Evolutionary conservation across 768 basidiomycete species (phyloP).

Genomic region (Suillus bovinus): DNA sequence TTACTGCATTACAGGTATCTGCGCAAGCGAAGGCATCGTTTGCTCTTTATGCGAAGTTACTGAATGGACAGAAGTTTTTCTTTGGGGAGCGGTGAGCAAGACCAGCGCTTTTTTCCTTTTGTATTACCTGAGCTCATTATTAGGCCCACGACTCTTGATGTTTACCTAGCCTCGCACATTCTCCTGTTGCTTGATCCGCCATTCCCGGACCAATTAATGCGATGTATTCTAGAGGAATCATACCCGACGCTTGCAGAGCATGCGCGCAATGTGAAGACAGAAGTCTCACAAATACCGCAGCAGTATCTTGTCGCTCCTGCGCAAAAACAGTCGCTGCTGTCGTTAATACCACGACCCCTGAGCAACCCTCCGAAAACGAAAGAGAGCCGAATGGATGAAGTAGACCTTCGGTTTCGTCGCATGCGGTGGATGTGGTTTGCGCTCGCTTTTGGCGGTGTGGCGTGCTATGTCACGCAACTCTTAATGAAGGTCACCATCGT

Average conservation of each 20-base stretch:
- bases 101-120: slow-evolving; percentile 1
- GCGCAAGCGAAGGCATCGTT: slow-evolving; percentile 59
- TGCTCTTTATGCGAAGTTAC: slow-evolving; percentile 56
- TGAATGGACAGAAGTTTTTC: slow-evolving; percentile 52
- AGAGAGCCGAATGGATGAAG: slow-evolving; percentile 27
- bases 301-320: slow-evolving; percentile 20
- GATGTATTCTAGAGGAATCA: slow-evolving; percentile 51
- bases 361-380: slow-evolving; percentile 13
- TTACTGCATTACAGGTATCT: slow-evolving; percentile 38
- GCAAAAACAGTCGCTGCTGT: slow-evolving; percentile 35
- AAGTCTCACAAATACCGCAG: slow-evolving; percentile 28
- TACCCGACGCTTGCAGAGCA: slow-evolving; percentile 62
- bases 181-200: slow-evolving; percentile 58
- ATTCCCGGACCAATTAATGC: slow-evolving; percentile 61
- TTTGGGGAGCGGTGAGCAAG: slow-evolving; percentile 46
- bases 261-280: slow-evolving; percentile 49
- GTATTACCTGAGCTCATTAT: neutral
- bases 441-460: slow-evolving; percentile 43
- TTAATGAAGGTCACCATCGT: slow-evolving; percentile 7
- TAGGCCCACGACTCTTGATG: slow-evolving; percentile 66
- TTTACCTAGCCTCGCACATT: slow-evolving; percentile 67
- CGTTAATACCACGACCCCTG: slow-evolving; percentile 39
- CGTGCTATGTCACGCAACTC: slow-evolving; percentile 35
- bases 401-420: slow-evolving; percentile 47
- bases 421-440: slow-evolving; percentile 57